These are phyloP conservation scores for Anaeromyces robustus DNA, from an alignment of 192 early-diverging fungal species.

Conservation along the genomic window DNA sequence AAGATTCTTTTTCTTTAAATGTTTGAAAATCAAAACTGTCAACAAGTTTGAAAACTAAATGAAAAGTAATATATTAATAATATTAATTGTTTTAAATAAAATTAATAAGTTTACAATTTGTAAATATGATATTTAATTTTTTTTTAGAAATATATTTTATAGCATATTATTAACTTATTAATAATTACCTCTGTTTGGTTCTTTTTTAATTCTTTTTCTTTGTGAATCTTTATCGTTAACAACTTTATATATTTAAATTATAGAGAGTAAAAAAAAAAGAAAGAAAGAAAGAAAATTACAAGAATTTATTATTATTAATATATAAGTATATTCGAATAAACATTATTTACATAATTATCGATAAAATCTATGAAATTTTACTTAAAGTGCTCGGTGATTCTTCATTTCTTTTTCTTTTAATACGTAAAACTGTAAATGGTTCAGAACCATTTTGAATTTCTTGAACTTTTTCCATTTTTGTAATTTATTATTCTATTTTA, in stretches of 20 bases:
- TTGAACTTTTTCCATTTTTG: neutral
- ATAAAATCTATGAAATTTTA: too few species aligned
- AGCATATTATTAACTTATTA: too few species aligned
- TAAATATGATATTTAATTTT: too few species aligned
- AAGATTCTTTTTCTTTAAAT: neutral
- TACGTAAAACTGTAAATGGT: neutral
- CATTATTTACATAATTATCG: too few species aligned
- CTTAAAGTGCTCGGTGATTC: neutral
- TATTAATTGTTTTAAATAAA: too few species aligned
- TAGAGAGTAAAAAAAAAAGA: too few species aligned
- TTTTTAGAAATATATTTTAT: too few species aligned
- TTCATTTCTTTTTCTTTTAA: neutral
- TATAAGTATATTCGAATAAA: too few species aligned
- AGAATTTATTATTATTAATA: too few species aligned
- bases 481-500: neutral
- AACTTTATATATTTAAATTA: neutral
- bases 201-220: neutral
- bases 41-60: neutral
- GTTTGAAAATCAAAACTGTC: neutral
- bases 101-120: too few species aligned
- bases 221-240: neutral
- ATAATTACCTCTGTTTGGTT: neutral
- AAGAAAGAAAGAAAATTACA: too few species aligned
- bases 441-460: neutral
- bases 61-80: too few species aligned